phyloP scores from a whole-genome alignment of 257 asterid species.

The Sherardia arvensis region DNA sequence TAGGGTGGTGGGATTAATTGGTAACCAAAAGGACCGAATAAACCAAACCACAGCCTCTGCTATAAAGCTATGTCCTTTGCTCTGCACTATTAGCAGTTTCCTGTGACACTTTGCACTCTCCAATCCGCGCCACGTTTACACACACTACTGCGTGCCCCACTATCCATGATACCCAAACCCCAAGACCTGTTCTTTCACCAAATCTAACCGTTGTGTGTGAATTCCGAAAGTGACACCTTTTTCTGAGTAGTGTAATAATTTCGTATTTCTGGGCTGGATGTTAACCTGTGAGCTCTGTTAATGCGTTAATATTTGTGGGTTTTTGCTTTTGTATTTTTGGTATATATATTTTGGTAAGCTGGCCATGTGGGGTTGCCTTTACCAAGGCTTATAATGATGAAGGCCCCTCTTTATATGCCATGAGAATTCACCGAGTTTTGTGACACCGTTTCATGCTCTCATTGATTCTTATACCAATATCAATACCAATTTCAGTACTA shows the following conservation, averaged over 20 bases:
- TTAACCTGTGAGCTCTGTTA: background rate
- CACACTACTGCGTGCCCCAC: conserved; percentile 23
- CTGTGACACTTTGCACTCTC: conserved; percentile 15
- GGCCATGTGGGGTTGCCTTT: conserved; percentile 69
- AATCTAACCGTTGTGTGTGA: conserved; percentile 38
- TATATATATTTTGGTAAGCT: background rate
- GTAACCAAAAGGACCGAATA: background rate
- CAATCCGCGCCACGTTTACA: conserved; percentile 39
- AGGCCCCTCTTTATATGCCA: conserved; percentile 36
- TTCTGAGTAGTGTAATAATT: background rate
- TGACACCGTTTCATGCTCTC: background rate
- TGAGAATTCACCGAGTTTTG: conserved; percentile 9
- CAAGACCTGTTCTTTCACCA: background rate
- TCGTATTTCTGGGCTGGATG: background rate
- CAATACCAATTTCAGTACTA: conserved; percentile 18
- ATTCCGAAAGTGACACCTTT: conserved; percentile 17
- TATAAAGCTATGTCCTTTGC: background rate
- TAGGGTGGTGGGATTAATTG: background rate
- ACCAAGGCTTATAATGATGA: conserved; percentile 45
- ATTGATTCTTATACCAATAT: background rate
- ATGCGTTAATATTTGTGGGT: conserved; percentile 11
- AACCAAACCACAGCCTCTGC: background rate
- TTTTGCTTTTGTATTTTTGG: background rate
- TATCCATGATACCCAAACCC: too few relatives aligned
- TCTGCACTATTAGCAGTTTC: background rate